Percentiles rank a stretch among this genome's conserved stretches.
These are phyloP conservation scores for Teunomyces funiuensis DNA, from an alignment of 805 yeast species.

Conservation along the genomic window DNA sequence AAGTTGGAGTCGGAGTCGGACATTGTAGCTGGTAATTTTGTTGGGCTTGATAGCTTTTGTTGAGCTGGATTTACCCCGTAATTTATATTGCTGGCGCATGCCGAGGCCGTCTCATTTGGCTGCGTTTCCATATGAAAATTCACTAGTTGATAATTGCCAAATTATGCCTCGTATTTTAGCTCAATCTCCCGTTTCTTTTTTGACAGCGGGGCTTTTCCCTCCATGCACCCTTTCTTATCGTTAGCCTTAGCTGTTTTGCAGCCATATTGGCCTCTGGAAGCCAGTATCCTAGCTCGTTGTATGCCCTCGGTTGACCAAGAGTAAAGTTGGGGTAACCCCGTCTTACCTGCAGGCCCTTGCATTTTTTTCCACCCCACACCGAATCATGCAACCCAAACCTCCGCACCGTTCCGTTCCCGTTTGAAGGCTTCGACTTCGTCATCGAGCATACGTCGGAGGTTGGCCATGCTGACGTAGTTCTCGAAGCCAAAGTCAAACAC, in stretches of 20 bases:
- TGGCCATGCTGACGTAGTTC: conserved; percentile 16
- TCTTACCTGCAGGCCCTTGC: background rate
- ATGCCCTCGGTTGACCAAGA: background rate
- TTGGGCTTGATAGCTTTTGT: background rate
- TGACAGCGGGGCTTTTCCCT: too few relatives aligned
- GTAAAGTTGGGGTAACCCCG: background rate
- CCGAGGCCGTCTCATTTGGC: background rate
- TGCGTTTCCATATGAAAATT: conserved; percentile 2
- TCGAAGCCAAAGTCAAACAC: conserved; percentile 74
- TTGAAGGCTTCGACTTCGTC: conserved; percentile 24
- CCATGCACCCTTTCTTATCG: too few relatives aligned
- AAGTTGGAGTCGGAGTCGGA: conserved; percentile 30
- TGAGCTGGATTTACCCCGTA: conserved; percentile 4
- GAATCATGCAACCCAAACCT: background rate
- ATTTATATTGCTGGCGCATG: background rate
- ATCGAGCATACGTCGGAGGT: conserved; percentile 16
- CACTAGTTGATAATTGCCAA: too few relatives aligned
- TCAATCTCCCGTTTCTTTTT: background rate
- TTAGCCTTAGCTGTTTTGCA: too few relatives aligned
- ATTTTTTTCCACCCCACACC: background rate
- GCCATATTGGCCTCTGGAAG: background rate
- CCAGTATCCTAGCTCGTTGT: background rate
- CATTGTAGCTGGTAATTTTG: too few relatives aligned
- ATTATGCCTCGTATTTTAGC: too few relatives aligned
- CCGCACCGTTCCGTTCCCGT: conserved; percentile 2